Conservation (phyloP, 805 yeast species). For the Teunomyces panamensis region DNA sequence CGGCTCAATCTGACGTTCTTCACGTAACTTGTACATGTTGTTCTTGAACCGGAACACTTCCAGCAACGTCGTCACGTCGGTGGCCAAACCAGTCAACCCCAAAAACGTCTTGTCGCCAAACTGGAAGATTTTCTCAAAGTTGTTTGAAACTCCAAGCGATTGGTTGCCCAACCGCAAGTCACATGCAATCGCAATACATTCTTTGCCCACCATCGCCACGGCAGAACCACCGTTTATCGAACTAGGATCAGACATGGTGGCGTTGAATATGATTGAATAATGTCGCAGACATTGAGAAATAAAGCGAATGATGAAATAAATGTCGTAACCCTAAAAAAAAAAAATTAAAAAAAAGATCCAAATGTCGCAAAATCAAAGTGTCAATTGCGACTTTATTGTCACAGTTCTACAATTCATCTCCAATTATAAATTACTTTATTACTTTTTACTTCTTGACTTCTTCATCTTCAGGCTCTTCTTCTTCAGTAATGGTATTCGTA, state of each 20-base stretch:
- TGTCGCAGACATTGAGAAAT: too few species aligned
- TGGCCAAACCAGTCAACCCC: constrained; percentile 92
- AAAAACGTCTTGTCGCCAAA: constrained; percentile 77
- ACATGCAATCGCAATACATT: constrained; percentile 96
- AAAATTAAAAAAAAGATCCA: background rate
- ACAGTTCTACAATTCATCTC: constrained; percentile 4
- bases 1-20: constrained; percentile 91
- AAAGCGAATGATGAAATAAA: too few species aligned
- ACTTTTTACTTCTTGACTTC: constrained; percentile 6
- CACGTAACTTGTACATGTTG: constrained; percentile 84
- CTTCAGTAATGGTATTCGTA: constrained; percentile 39
- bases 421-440: constrained; percentile 3
- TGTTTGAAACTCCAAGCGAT: constrained; percentile 85
- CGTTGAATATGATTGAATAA: background rate
- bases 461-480: constrained; percentile 33
- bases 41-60: constrained; percentile 82
- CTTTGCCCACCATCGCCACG: constrained; percentile 98
- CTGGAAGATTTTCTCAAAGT: constrained; percentile 88
- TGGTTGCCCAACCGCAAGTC: constrained; percentile 94
- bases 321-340: background rate
- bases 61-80: constrained; percentile 84
- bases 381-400: background rate
- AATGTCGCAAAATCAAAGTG: background rate
- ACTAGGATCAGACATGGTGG: constrained; percentile 70
- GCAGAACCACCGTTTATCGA: constrained; percentile 91